Base-by-base conservation (phyloP, 2,329 filamentous ascomycete genomes). In the Ophiocordyceps sinensis region DNA sequence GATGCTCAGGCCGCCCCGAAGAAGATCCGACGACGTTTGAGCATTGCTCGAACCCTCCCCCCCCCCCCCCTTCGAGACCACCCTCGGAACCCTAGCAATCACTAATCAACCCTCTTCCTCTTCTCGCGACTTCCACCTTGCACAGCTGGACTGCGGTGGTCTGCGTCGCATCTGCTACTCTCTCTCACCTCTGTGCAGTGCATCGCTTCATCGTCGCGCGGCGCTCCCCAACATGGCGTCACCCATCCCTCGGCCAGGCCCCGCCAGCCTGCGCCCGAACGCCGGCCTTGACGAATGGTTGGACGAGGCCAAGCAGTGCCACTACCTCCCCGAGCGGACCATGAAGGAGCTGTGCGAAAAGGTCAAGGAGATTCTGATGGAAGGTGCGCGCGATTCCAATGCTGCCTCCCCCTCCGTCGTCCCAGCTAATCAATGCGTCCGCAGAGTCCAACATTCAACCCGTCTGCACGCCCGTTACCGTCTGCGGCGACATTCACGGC, bases 311-410 rank as follows among this genome's bases (percentile, higher is more conserved):
- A 95, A 94, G 65, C 84, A 91, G 63, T 96, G 91, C 67, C 91
- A 94, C 62, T 95, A 96, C 61, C 75, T 98, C 40, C 91, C 91
- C 39, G 91, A 98, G 65, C 68, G 81, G 47, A 86, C 93, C 56
- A 98, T 98, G 91, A 98, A 98, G 72, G 85, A 94, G 62, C 74
- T 98, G 38, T 98, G 91, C 62, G 91, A 98, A 68, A 94, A 94
- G 59, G 91, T 96, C 45, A 98, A 98, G 69, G 91, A 96, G 65
- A 93, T 86, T 50, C 73, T 98, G 54, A 98, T 98, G 91, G 91
- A 98, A 72, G 86, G 86, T 91, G 60, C 49, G 55, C 44, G 36
- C 14, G n/a, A 17, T 14, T 17, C 41, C 38, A 17, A 34, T 17
- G 34, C n/a, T 15, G 28, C 8, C 8, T 19, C 35, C 13, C 4